Base-by-base conservation (phyloP, 192 early-diverging fungal genomes). In the Lobulomyces angularis region DNA sequence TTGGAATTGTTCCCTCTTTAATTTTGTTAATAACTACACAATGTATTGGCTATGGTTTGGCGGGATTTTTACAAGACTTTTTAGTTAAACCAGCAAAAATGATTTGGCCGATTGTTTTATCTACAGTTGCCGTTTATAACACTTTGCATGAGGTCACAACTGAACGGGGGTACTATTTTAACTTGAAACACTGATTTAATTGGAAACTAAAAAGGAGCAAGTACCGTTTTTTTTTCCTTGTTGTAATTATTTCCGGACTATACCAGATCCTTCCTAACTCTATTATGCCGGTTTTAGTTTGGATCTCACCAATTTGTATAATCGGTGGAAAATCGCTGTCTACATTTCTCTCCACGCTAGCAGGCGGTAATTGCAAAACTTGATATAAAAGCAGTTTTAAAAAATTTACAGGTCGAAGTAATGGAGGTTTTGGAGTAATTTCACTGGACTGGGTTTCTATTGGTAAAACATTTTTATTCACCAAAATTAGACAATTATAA, bases 81-180 rank as follows among this genome's bases (percentile, higher is more conserved):
- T 67, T 93, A 11, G 86, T 93, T 2, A 75, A 81, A 27, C 86
- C 86, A 11, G 63, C 82, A 1, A 62, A 76, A 5, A 89, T 93
- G 86, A 64, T 86, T 30, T 94, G 85, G 85, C 88, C 88, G 8
- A 43, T 61, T 2, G 81, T 71, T 37, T 66, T 95, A 23, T 67
- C 83, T 26, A 77, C 73, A 33, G 77, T 84, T 22, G 76, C 83
- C 8, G 56, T 90, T 18, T 84, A 87, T 58, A 71, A 74, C 12
- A 76, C 82, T 1, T 69, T 89, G 34, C 84, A 91, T 51, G 72
- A 81, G 33, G 23, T 27, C 4, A 41, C 39, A 68, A 76, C 45
- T 27, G 55, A 53, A 22, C 46, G 48, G 19, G 22, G 20, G 36
- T 23, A 19, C 5, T 11, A 12, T 4, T n/a, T n/a, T n/a, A n/a